Evolutionary conservation across 139 green algal species (phyloP).

Genomic region (Eudorina sp.): DNA sequence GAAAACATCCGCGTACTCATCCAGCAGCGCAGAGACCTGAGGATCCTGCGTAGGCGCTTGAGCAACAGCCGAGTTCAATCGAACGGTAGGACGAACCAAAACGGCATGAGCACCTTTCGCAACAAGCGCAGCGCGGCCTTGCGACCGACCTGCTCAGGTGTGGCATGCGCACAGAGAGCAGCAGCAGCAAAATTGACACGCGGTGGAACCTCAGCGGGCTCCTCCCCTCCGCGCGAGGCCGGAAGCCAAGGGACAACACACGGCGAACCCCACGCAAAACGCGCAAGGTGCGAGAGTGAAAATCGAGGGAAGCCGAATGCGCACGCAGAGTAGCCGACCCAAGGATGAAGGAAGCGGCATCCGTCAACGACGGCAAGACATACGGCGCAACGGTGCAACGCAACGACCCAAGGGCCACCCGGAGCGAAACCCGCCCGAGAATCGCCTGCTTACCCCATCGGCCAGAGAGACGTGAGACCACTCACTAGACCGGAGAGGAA

Average conservation of each 20-base stretch:
- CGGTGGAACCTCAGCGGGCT: neutral
- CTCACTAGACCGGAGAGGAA: too few species aligned
- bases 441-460: too few species aligned
- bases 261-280: neutral
- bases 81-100: neutral
- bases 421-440: too few species aligned
- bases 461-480: too few species aligned
- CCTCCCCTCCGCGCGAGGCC: neutral
- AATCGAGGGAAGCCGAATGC: neutral
- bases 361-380: neutral
- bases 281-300: neutral
- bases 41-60: neutral
- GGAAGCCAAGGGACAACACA: neutral
- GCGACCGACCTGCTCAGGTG: neutral
- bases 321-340: neutral
- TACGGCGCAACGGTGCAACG: too few species aligned
- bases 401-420: too few species aligned
- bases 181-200: neutral
- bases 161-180: neutral
- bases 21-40: neutral
- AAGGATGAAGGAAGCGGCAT: neutral
- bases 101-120: neutral
- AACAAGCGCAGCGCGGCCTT: neutral
- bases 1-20: neutral
- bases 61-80: neutral